These are phyloP conservation scores for Scytalidium sp. DNA, from an alignment of 2,329 filamentous ascomycete species.

Conservation along the genomic window DNA sequence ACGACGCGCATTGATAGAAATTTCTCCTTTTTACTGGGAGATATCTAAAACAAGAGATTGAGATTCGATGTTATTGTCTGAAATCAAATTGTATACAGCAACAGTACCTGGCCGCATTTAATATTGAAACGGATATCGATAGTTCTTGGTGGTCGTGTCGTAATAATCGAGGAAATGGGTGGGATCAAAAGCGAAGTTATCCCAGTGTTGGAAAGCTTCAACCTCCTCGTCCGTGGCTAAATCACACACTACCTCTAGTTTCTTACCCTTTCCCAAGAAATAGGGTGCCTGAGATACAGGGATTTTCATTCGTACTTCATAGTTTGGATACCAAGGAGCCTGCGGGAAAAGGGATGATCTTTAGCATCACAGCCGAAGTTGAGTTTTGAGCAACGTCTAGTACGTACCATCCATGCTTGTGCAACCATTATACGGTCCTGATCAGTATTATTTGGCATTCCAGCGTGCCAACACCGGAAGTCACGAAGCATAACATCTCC, in stretches of 20 bases:
- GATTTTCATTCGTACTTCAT: background rate
- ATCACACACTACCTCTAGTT: background rate
- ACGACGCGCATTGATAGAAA: too few relatives aligned
- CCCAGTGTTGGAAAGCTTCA: constrained; percentile 1
- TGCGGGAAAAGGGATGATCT: background rate
- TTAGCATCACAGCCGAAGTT: too few relatives aligned
- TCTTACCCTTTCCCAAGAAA: background rate
- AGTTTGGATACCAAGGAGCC: constrained; percentile 5
- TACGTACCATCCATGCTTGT: constrained; percentile 1
- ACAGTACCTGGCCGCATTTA: background rate
- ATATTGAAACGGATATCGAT: constrained; percentile 1
- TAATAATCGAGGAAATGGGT: background rate
- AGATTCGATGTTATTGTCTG: background rate
- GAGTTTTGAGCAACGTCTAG: too few relatives aligned
- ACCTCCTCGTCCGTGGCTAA: constrained; percentile 1
- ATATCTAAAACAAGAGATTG: background rate
- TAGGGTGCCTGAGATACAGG: background rate
- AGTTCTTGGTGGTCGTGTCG: background rate
- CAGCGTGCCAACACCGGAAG: constrained; percentile 28
- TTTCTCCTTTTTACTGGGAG: too few relatives aligned
- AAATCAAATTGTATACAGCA: background rate
- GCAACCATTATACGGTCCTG: constrained; percentile 4
- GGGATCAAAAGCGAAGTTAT: constrained; percentile 1
- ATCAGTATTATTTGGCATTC: constrained; percentile 29
- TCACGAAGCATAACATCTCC: constrained; percentile 30